Percentiles rank a stretch among this genome's conserved stretches.
These are phyloP conservation scores for Cajanus cajan DNA, from an alignment of 306 rosid species.

Conservation along the genomic window DNA sequence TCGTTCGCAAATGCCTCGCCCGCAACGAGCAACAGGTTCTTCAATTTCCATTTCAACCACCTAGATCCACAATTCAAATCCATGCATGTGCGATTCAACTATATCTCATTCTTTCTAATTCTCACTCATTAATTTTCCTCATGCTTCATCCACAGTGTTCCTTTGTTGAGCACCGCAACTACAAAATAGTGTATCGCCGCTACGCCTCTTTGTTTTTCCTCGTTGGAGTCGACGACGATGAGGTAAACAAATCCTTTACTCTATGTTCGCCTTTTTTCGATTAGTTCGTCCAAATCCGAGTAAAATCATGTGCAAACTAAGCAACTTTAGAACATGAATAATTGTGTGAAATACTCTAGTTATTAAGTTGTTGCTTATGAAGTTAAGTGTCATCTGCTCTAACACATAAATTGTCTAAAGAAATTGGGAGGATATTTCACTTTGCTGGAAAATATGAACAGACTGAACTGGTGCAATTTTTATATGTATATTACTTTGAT, in stretches of 20 bases:
- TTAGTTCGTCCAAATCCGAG: conserved; percentile 1
- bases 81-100: neutral
- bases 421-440: neutral
- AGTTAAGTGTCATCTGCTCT: too few relatives aligned
- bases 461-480: neutral
- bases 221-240: conserved; percentile 92
- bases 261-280: neutral
- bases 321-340: neutral
- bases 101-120: neutral
- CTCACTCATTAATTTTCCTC: conserved; percentile 32
- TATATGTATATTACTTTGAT: neutral
- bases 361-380: too few relatives aligned
- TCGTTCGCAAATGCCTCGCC: conserved; percentile 94
- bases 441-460: neutral
- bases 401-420: too few relatives aligned
- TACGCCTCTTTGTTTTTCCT: conserved; percentile 93
- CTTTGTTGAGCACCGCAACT: conserved; percentile 96
- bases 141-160: conserved; percentile 70
- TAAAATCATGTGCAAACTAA: neutral
- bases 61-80: neutral
- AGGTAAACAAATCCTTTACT: conserved; percentile 54
- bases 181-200: conserved; percentile 92
- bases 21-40: conserved; percentile 82
- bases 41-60: neutral
- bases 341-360: neutral